Conservation (phyloP, 768 basidiomycete species). For the Boletus subcaerulescens region DNA sequence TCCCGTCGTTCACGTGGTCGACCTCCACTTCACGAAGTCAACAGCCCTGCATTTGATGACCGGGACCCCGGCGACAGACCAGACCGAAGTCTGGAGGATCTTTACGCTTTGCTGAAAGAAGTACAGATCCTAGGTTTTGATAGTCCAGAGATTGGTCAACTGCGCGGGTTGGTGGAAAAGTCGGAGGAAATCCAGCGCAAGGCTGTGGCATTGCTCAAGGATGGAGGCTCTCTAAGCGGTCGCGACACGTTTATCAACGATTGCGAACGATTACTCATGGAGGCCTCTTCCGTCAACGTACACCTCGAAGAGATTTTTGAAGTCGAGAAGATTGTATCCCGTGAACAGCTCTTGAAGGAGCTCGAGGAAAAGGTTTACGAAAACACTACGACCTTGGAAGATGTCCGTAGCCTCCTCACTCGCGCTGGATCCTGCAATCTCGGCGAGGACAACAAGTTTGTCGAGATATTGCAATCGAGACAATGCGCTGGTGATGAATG, state of each 20-base stretch:
- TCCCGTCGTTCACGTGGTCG: slow-evolving; percentile 61
- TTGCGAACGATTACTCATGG: slow-evolving; percentile 66
- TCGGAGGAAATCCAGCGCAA: slow-evolving; percentile 63
- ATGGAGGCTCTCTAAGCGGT: slow-evolving; percentile 40
- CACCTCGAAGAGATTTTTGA: slow-evolving; percentile 74
- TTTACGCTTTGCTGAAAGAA: slow-evolving; percentile 66
- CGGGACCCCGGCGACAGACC: slow-evolving; percentile 64
- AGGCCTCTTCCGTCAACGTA: slow-evolving; percentile 79
- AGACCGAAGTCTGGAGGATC: slow-evolving; percentile 67
- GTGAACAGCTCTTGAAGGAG: slow-evolving; percentile 74
- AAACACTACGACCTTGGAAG: slow-evolving; percentile 60
- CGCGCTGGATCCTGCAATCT: slow-evolving; percentile 72
- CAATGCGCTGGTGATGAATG: slow-evolving; percentile 70
- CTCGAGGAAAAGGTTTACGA: slow-evolving; percentile 75
- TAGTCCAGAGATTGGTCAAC: slow-evolving; percentile 62
- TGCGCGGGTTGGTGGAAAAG: slow-evolving; percentile 53
- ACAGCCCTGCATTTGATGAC: slow-evolving; percentile 32
- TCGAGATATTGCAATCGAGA: slow-evolving; percentile 62
- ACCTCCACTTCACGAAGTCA: slow-evolving; percentile 41
- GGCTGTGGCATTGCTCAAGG: slow-evolving; percentile 50
- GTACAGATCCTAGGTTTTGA: slow-evolving; percentile 84
- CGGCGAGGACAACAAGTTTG: slow-evolving; percentile 57
- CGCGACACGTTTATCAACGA: slow-evolving; percentile 60
- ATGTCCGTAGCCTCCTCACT: slow-evolving; percentile 68
- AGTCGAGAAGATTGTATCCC: slow-evolving; percentile 77